Evolutionary conservation across 2,329 filamentous ascomycete species (phyloP).

Genomic region (Cadophora sp.): DNA sequence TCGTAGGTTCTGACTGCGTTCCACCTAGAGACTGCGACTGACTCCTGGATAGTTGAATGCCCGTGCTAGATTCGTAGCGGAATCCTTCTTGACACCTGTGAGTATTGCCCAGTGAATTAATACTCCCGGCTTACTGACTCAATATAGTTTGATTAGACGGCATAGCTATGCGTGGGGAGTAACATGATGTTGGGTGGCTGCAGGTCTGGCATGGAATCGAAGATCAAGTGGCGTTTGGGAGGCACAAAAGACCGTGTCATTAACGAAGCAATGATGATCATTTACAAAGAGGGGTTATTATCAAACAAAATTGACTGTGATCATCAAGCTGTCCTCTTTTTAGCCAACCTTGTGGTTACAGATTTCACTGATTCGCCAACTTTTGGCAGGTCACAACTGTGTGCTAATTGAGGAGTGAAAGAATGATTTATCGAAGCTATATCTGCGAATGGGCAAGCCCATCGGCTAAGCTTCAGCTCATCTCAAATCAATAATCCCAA

Average conservation of each 20-base stretch:
- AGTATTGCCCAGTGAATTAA: constrained; percentile 36
- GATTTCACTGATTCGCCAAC: neutral
- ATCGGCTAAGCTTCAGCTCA: no score
- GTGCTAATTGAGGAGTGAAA: neutral
- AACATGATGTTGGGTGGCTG: constrained; percentile 17
- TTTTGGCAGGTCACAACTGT: neutral
- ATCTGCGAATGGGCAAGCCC: neutral
- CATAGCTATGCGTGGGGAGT: constrained; percentile 8
- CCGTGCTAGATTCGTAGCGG: constrained; percentile 94
- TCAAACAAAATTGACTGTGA: neutral
- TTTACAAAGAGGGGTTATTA: neutral
- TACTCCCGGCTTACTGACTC: constrained; percentile 13
- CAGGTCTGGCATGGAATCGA: constrained; percentile 15
- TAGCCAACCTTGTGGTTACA: neutral
- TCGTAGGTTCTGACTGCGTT: constrained; percentile 65
- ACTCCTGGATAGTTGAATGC: constrained; percentile 79
- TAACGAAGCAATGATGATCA: constrained; percentile 9
- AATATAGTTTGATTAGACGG: constrained; percentile 41
- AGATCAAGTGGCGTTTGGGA: constrained; percentile 22
- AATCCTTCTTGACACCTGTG: constrained; percentile 97
- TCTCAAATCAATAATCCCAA: neutral
- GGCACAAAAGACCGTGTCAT: constrained; percentile 22
- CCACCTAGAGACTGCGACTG: constrained; percentile 13
- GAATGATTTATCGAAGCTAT: neutral
- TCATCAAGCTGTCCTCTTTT: no score